Percentiles rank a stretch among this genome's conserved stretches.
Conservation (phyloP, 306 rosid species). For the Ormosia emarginata region DNA sequence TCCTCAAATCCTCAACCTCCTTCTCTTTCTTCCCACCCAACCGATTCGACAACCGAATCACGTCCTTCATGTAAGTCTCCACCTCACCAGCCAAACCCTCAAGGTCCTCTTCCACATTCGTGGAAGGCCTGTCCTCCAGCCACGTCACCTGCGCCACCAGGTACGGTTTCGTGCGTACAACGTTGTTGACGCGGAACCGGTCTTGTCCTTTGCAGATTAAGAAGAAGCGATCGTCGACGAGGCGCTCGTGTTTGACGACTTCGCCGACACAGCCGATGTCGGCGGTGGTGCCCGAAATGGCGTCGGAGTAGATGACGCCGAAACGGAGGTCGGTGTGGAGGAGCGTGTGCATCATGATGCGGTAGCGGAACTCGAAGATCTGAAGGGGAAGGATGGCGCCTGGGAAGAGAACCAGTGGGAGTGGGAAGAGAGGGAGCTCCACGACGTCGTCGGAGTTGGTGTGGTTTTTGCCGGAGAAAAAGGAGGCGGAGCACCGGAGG, state of each 20-base stretch:
- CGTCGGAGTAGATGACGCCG: constrained; percentile 81
- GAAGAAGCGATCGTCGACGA: constrained; percentile 92
- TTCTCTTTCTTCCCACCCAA: constrained; percentile 92
- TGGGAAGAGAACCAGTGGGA: constrained; percentile 89
- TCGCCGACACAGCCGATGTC: constrained; percentile 97
- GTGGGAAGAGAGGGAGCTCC: constrained; percentile 90
- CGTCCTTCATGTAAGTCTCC: constrained; percentile 86
- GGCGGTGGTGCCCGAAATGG: constrained; percentile 63
- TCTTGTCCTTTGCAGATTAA: constrained; percentile 94
- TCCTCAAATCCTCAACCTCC: constrained; percentile 81
- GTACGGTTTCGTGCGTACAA: constrained; percentile 87
- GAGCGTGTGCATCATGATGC: constrained; percentile 98
- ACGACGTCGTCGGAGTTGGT: constrained; percentile 71
- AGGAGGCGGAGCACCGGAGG: constrained; percentile 74
- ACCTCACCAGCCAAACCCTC: constrained; percentile 73
- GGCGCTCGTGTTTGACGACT: constrained; percentile 93
- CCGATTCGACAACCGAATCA: constrained; percentile 83
- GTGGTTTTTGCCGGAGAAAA: constrained; percentile 79
- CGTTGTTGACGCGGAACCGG: constrained; percentile 69
- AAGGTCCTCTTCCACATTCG: constrained; percentile 54
- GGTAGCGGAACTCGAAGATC: constrained; percentile 98
- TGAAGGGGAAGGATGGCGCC: constrained; percentile 92
- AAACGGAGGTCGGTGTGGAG: constrained; percentile 97
- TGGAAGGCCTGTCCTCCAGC: constrained; percentile 92
- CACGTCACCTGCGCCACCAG: constrained; percentile 85